Percentiles rank a stretch among this genome's conserved stretches.
Evolutionary conservation across 768 basidiomycete species (phyloP).

Genomic region (Suillus tomentosus): DNA sequence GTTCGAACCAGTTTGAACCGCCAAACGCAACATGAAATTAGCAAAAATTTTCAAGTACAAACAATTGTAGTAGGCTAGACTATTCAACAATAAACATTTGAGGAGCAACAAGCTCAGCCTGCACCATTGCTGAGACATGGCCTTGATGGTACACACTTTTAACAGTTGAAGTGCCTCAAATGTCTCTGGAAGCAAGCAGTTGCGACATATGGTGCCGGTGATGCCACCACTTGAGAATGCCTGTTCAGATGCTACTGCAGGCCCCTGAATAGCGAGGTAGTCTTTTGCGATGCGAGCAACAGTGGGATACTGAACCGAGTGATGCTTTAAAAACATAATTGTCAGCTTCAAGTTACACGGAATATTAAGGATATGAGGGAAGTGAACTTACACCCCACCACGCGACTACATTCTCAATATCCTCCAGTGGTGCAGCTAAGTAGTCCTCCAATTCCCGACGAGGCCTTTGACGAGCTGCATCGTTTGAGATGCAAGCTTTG

Average conservation of each 20-base stretch:
- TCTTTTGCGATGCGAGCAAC: constrained; percentile 7
- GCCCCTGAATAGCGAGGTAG: constrained; percentile 29
- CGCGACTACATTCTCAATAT: background rate
- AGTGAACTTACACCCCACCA: constrained; percentile 9
- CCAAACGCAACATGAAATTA: background rate
- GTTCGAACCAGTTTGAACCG: background rate
- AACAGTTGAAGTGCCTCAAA: constrained; percentile 9
- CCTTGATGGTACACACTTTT: constrained; percentile 4
- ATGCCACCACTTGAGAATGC: constrained; percentile 23
- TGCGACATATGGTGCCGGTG: background rate
- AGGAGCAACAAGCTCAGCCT: background rate
- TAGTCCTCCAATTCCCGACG: constrained; percentile 1
- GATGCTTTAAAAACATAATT: constrained; percentile 14
- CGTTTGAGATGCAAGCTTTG: background rate
- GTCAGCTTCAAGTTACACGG: background rate
- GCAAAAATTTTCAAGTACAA: background rate
- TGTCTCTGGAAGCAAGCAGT: constrained; percentile 6
- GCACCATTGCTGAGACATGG: constrained; percentile 2
- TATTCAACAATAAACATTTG: background rate
- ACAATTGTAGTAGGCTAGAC: constrained; percentile 6
- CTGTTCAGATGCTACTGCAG: constrained; percentile 27
- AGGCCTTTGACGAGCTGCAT: background rate
- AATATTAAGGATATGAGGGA: constrained; percentile 3
- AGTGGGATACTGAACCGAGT: constrained; percentile 9
- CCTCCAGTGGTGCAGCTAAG: constrained; percentile 8